A percentile compares a stretch with the other conserved stretches of the same genome.
Conservation (phyloP, 164 flowering plant species). For the Vitis labrusca region DNA sequence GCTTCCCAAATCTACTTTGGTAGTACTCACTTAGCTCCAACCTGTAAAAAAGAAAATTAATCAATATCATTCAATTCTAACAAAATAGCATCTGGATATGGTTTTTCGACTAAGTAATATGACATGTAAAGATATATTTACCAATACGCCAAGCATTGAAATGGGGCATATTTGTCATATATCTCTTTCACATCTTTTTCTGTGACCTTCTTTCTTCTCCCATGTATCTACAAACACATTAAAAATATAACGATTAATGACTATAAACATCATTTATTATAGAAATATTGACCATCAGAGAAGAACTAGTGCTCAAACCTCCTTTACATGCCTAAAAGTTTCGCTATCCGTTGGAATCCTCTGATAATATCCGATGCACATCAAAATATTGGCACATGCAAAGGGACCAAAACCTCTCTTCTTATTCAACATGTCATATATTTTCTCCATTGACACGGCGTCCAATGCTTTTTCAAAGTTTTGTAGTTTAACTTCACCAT, state of each 20-base stretch:
- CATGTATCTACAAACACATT: constrained; percentile 1
- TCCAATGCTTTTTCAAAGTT: not conserved
- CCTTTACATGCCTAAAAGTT: constrained; percentile 11
- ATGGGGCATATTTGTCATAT: constrained; percentile 25
- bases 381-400: constrained; percentile 14
- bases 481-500: constrained; percentile 12
- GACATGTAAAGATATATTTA: not conserved
- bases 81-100: not conserved
- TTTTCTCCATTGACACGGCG: not conserved
- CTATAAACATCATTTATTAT: not conserved
- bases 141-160: constrained; percentile 30
- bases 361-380: constrained; percentile 30
- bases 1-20: constrained; percentile 11
- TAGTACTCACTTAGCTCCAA: constrained; percentile 11
- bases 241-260: not conserved
- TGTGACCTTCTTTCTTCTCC: not conserved
- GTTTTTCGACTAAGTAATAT: not conserved
- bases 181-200: not conserved
- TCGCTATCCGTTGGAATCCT: constrained; percentile 27
- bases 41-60: constrained; percentile 1
- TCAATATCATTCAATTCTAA: not conserved
- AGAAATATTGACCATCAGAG: not conserved
- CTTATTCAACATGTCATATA: constrained; percentile 2
- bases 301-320: constrained; percentile 4
- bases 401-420: constrained; percentile 28